These are phyloP conservation scores for Nakazawaea holstii DNA, from an alignment of 805 yeast species.

Conservation along the genomic window DNA sequence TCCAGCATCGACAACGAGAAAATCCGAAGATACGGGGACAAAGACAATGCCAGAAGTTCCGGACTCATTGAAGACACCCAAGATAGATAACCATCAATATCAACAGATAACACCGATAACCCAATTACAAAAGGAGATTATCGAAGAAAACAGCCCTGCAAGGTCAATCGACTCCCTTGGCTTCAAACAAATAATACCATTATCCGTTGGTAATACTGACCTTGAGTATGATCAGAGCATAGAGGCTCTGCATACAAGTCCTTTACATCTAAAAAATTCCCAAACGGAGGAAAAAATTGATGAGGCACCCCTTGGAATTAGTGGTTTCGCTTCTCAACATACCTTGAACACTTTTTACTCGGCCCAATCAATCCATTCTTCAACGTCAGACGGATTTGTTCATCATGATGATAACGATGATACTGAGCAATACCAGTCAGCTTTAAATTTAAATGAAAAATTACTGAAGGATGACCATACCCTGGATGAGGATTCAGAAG, in stretches of 20 bases:
- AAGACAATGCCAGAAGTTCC: too few species aligned
- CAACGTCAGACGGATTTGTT: background rate
- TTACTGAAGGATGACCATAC: too few species aligned
- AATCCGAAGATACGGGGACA: too few species aligned
- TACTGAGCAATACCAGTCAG: background rate
- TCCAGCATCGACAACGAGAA: too few species aligned
- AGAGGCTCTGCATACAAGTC: conserved; percentile 1
- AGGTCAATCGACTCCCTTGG: conserved; percentile 14
- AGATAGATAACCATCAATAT: background rate
- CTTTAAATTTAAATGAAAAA: too few species aligned
- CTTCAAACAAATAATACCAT: conserved; percentile 10
- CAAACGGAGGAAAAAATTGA: background rate
- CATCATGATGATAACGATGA: background rate
- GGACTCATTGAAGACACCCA: background rate
- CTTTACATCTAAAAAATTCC: conserved; percentile 1
- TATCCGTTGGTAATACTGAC: conserved; percentile 1
- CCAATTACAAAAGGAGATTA: conserved; percentile 5
- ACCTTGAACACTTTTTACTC: conserved; percentile 10
- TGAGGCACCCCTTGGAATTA: background rate
- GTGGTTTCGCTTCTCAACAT: conserved; percentile 1
- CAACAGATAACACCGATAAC: conserved; percentile 7
- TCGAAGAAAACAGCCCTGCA: conserved; percentile 13
- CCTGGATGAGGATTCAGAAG: too few species aligned
- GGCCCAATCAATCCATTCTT: conserved; percentile 3
- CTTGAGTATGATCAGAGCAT: background rate